phyloP scores from a whole-genome alignment of 805 yeast species.

The Saturnispora sanitii region DNA sequence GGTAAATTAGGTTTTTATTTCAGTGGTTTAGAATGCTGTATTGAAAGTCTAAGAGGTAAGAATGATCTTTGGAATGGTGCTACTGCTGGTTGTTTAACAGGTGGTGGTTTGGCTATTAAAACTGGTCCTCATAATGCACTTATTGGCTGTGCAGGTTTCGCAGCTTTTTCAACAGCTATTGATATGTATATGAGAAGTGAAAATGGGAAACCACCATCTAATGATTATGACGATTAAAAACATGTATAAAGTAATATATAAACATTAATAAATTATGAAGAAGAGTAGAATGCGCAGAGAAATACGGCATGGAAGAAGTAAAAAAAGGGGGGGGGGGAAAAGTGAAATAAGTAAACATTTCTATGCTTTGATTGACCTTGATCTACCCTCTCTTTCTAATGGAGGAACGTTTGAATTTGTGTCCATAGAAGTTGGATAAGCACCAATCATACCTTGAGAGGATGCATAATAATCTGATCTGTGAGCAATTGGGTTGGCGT shows the following conservation, averaged over 20 bases:
- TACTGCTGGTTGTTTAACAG: slow-evolving; percentile 91
- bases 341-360: no score
- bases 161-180: slow-evolving; percentile 85
- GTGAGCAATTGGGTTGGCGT: slow-evolving; percentile 52
- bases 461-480: slow-evolving; percentile 80
- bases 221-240: slow-evolving; percentile 67
- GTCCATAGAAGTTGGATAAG: slow-evolving; percentile 53
- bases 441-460: slow-evolving; percentile 87
- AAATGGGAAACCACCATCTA: slow-evolving; percentile 69
- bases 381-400: slow-evolving; percentile 60
- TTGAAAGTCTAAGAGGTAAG: slow-evolving; percentile 79
- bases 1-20: slow-evolving; percentile 88
- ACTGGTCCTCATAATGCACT: slow-evolving; percentile 90
- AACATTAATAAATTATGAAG: no score
- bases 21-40: slow-evolving; percentile 85
- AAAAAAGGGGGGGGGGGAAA: no score
- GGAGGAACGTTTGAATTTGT: slow-evolving; percentile 58
- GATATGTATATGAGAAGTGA: slow-evolving; percentile 83
- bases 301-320: no score
- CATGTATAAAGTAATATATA: no score
- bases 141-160: slow-evolving; percentile 95
- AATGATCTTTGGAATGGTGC: slow-evolving; percentile 89
- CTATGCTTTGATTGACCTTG: slow-evolving; percentile 13
- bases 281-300: no score
- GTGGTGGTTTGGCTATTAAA: slow-evolving; percentile 88